phyloP scores from a whole-genome alignment of 2,329 filamentous ascomycete species.

The Arthrinium phaeospermum region DNA sequence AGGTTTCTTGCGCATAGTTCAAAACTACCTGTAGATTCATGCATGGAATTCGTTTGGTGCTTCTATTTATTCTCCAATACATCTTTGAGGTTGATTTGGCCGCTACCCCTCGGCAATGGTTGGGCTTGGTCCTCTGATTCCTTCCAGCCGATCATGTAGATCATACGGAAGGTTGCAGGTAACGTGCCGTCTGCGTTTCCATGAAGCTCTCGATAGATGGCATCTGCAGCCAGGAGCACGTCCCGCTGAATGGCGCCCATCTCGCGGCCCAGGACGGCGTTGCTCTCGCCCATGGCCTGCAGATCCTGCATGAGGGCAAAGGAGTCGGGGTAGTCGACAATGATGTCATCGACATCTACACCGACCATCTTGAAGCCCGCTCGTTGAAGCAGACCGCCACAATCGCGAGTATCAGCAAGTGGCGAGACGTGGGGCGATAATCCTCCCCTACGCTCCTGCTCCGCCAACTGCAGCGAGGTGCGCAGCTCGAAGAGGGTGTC shows the following conservation, averaged over 20 bases:
- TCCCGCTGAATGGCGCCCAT: slow-evolving; percentile 79
- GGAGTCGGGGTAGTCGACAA: slow-evolving; percentile 89
- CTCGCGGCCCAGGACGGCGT: slow-evolving; percentile 85
- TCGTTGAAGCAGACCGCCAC: slow-evolving; percentile 84
- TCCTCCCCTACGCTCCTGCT: slow-evolving; percentile 88
- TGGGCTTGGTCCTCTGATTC: slow-evolving; percentile 78
- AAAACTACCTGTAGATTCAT: background rate
- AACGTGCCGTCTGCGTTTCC: slow-evolving; percentile 78
- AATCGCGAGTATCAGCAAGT: slow-evolving; percentile 87
- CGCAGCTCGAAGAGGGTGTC: slow-evolving; percentile 94
- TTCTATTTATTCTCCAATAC: slow-evolving; percentile 48
- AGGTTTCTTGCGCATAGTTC: background rate
- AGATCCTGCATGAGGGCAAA: slow-evolving; percentile 93
- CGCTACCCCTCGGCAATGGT: slow-evolving; percentile 83
- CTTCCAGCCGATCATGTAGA: slow-evolving; percentile 99
- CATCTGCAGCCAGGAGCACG: slow-evolving; percentile 84
- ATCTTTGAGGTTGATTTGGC: slow-evolving; percentile 87
- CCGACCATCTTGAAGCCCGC: slow-evolving; percentile 96
- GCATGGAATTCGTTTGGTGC: background rate
- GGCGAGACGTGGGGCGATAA: slow-evolving; percentile 91
- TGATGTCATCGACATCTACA: slow-evolving; percentile 95
- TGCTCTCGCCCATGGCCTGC: slow-evolving; percentile 95
- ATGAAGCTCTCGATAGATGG: slow-evolving; percentile 87
- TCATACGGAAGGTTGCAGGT: slow-evolving; percentile 91
- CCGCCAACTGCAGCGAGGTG: slow-evolving; percentile 89